These are phyloP conservation scores for Lachnellula arida DNA, from an alignment of 2,329 filamentous ascomycete species.

Conservation along the genomic window DNA sequence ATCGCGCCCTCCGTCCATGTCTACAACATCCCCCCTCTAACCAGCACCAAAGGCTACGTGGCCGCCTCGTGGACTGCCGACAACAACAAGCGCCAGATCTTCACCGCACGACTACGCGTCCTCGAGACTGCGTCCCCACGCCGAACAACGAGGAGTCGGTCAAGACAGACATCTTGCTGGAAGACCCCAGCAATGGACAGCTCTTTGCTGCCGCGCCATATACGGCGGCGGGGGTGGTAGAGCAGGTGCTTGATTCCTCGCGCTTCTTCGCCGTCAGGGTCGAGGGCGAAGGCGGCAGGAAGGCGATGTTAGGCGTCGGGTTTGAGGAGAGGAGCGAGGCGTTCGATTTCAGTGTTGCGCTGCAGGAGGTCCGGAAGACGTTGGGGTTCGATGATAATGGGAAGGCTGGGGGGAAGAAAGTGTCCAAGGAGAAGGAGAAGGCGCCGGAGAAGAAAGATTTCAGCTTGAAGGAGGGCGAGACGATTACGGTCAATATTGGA, in stretches of 20 bases:
- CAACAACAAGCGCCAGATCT: constrained; percentile 68
- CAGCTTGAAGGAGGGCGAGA: constrained; percentile 84
- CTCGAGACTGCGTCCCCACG: constrained; percentile 61
- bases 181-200: constrained; percentile 67
- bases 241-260: constrained; percentile 72
- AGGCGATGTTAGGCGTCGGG: constrained; percentile 76
- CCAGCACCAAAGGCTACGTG: constrained; percentile 72
- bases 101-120: constrained; percentile 76
- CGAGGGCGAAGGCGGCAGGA: constrained; percentile 67
- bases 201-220: constrained; percentile 85
- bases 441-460: constrained; percentile 63
- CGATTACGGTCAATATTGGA: constrained; percentile 74
- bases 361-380: constrained; percentile 73
- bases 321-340: constrained; percentile 84
- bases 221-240: constrained; percentile 58
- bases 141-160: constrained; percentile 47
- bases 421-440: constrained; percentile 34
- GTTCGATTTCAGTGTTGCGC: constrained; percentile 76
- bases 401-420: constrained; percentile 27
- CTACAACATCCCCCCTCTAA: constrained; percentile 80
- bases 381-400: constrained; percentile 53
- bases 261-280: constrained; percentile 84
- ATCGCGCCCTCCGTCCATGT: constrained; percentile 70
- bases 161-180: constrained; percentile 71
- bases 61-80: constrained; percentile 73